Percentiles rank a stretch among this genome's conserved stretches.
These are phyloP conservation scores for Termitomyces sp. DNA, from an alignment of 768 basidiomycete genomes.

Conservation along the genomic window DNA sequence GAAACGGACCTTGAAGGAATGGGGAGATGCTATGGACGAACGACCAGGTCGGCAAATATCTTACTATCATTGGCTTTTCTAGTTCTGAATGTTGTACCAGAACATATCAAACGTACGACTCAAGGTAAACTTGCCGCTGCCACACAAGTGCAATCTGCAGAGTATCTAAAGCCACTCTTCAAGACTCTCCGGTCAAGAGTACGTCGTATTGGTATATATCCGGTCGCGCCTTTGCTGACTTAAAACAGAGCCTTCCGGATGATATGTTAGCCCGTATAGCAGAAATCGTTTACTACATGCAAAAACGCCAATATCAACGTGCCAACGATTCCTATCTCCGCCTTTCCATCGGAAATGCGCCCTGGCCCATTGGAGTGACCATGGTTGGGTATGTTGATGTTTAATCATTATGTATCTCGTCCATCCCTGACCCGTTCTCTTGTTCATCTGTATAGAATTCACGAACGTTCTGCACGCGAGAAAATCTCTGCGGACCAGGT, in stretches of 20 bases:
- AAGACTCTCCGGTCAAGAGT: conserved; percentile 85
- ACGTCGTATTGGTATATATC: conserved; percentile 22
- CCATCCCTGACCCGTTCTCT: background rate
- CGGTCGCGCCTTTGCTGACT: background rate
- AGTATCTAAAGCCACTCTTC: conserved; percentile 96
- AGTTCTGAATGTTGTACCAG: conserved; percentile 29
- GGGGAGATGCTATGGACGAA: conserved; percentile 94
- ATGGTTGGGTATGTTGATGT: conserved; percentile 82
- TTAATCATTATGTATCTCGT: too few relatives aligned
- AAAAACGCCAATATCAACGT: conserved; percentile 88
- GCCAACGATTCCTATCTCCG: conserved; percentile 98
- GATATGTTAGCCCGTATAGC: conserved; percentile 85
- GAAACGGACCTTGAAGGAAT: conserved; percentile 90
- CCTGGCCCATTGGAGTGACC: conserved; percentile 99
- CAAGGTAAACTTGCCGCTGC: conserved; percentile 95
- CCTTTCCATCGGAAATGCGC: conserved; percentile 95
- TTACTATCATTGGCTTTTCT: background rate
- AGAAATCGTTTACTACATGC: conserved; percentile 96
- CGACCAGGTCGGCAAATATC: conserved; percentile 62
- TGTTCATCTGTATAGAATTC: conserved; percentile 50
- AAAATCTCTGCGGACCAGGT: conserved; percentile 98
- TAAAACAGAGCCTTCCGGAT: conserved; percentile 57
- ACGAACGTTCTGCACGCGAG: conserved; percentile 95
- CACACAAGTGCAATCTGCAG: conserved; percentile 91
- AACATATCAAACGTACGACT: conserved; percentile 78